phyloP scores from a whole-genome alignment of 768 basidiomycete genomes.

The Hebeloma cylindrosporum region DNA sequence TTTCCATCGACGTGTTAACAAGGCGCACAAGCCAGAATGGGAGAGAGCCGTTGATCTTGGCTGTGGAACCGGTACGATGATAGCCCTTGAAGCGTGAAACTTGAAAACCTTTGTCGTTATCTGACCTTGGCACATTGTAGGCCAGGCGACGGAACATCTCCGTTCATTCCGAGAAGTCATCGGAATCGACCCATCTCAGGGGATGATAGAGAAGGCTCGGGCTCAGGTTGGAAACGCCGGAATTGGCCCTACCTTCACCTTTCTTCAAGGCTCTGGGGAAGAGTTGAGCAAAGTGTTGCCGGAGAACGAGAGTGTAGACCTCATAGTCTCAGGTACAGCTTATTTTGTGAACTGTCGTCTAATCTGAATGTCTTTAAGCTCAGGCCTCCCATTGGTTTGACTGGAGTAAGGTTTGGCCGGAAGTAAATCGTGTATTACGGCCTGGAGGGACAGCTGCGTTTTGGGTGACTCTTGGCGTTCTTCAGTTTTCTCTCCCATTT shows the following conservation, averaged over 20 bases:
- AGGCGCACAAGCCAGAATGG: slow-evolving; percentile 36
- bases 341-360: not conserved
- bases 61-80: slow-evolving; percentile 73
- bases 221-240: slow-evolving; percentile 17
- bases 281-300: slow-evolving; percentile 44
- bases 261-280: slow-evolving; percentile 49
- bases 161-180: slow-evolving; percentile 55
- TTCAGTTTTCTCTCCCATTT: not conserved
- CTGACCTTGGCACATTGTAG: no score
- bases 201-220: slow-evolving; percentile 64
- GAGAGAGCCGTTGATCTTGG: slow-evolving; percentile 72
- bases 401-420: slow-evolving; percentile 69
- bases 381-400: slow-evolving; percentile 86
- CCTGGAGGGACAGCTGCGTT: slow-evolving; percentile 67
- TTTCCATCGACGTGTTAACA: slow-evolving; percentile 45
- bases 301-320: slow-evolving; percentile 55
- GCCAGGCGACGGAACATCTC: slow-evolving; percentile 67
- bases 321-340: slow-evolving; percentile 61
- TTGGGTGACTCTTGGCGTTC: slow-evolving; percentile 51
- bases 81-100: not conserved
- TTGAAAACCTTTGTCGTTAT: not conserved
- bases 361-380: slow-evolving; percentile 33
- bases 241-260: slow-evolving; percentile 22
- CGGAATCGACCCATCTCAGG: slow-evolving; percentile 72
- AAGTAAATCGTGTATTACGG: slow-evolving; percentile 58